phyloP scores from a whole-genome alignment of 2,329 filamentous ascomycete species.

The Colletotrichum trifolii region DNA sequence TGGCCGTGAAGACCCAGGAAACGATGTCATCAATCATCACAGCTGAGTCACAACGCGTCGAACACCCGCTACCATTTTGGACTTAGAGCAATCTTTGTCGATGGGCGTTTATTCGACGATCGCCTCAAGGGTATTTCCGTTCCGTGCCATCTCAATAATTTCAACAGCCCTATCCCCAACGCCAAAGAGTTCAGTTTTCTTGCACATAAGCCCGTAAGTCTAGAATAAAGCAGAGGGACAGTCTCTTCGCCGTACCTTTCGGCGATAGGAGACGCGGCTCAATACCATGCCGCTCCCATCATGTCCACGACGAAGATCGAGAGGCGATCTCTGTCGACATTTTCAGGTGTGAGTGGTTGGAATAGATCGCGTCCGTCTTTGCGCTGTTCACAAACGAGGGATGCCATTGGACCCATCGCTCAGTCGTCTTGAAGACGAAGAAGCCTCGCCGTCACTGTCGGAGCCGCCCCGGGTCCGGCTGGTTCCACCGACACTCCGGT shows the following conservation, averaged over 20 bases:
- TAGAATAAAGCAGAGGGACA: background rate
- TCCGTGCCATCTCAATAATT: constrained; percentile 21
- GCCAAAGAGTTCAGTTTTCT: constrained; percentile 9
- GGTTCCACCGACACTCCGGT: constrained; percentile 37
- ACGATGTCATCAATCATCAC: too few relatives aligned
- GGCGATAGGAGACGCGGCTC: too few relatives aligned
- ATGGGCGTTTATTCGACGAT: constrained; percentile 10
- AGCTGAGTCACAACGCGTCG: too few relatives aligned
- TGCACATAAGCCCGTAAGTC: constrained; percentile 1
- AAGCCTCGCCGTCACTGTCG: constrained; percentile 39
- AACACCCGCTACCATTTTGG: background rate
- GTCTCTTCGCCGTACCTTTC: too few relatives aligned
- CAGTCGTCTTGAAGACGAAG: constrained; percentile 40
- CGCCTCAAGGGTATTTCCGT: constrained; percentile 34
- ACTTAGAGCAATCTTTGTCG: constrained; percentile 18
- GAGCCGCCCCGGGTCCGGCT: constrained; percentile 41
- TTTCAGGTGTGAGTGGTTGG: too few relatives aligned
- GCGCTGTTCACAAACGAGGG: constrained; percentile 46
- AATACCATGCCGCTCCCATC: too few relatives aligned
- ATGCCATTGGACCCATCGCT: constrained; percentile 47
- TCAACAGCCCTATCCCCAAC: constrained; percentile 12
- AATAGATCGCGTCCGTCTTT: too few relatives aligned
- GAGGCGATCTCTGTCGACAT: too few relatives aligned
- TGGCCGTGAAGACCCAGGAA: too few relatives aligned
- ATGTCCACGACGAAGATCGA: too few relatives aligned